These are phyloP conservation scores for Pterocarpus macrocarpus DNA, from an alignment of 306 rosid genomes.

Conservation along the genomic window DNA sequence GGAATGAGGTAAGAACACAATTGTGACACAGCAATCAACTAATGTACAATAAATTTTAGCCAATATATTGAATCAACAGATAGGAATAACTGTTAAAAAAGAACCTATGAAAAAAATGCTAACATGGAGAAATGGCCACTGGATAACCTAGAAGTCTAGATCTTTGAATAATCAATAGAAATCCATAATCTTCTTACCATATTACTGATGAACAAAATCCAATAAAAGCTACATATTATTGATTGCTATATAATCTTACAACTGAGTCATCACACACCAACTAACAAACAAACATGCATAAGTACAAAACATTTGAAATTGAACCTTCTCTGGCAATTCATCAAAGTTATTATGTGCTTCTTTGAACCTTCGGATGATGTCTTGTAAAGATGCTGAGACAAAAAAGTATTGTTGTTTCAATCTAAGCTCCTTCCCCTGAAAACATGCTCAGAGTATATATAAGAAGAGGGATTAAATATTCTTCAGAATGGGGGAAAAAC, in stretches of 20 bases:
- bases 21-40: conserved; percentile 23
- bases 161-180: conserved; percentile 11
- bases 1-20: conserved; percentile 38
- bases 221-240: not conserved
- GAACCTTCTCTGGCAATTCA: conserved; percentile 77
- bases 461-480: conserved; percentile 25
- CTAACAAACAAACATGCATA: conserved; percentile 26
- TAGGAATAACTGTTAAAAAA: not conserved
- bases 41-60: conserved; percentile 20
- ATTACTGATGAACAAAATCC: conserved; percentile 9
- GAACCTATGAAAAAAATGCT: not conserved
- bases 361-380: conserved; percentile 79
- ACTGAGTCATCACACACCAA: conserved; percentile 39
- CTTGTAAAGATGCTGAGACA: conserved; percentile 80
- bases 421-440: conserved; percentile 81
- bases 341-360: conserved; percentile 66
- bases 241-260: conserved; percentile 40
- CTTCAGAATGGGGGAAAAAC: conserved; percentile 11
- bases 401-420: conserved; percentile 80
- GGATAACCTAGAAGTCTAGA: conserved; percentile 13
- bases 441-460: conserved; percentile 29
- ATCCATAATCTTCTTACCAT: conserved; percentile 21
- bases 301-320: conserved; percentile 38
- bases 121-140: conserved; percentile 5
- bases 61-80: conserved; percentile 33